A percentile compares a stretch with the other conserved stretches of the same genome.
Evolutionary conservation across 1,139 yeast species (phyloP).

Genomic region (Suhomyces coccinellae): DNA sequence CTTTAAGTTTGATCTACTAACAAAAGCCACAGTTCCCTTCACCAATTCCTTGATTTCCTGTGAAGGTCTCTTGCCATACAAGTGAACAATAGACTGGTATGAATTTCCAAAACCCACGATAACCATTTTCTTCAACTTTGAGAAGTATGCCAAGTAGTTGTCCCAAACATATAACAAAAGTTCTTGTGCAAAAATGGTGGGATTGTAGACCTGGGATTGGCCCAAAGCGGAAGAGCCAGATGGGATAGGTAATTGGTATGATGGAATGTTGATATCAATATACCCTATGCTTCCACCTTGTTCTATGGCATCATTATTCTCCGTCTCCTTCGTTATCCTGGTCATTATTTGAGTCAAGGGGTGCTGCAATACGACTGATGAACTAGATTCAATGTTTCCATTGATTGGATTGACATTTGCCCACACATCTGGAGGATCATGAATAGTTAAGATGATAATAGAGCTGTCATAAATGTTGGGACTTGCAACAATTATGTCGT

Average conservation of each 20-base stretch:
- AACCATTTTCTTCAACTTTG: slow-evolving; percentile 63
- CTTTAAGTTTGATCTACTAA: slow-evolving; percentile 64
- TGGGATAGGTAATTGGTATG: slow-evolving; percentile 36
- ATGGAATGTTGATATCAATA: slow-evolving; percentile 80
- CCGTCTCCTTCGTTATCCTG: slow-evolving; percentile 31
- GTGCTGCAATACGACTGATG: slow-evolving; percentile 61
- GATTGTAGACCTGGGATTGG: slow-evolving; percentile 47
- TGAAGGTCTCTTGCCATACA: slow-evolving; percentile 75
- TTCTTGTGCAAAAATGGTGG: slow-evolving; percentile 73
- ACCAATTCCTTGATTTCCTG: slow-evolving; percentile 59
- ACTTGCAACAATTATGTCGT: slow-evolving; percentile 75
- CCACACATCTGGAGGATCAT: slow-evolving; percentile 94
- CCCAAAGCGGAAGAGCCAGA: slow-evolving; percentile 12
- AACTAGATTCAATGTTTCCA: slow-evolving; percentile 73
- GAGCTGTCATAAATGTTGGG: slow-evolving; percentile 66
- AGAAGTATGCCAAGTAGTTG: slow-evolving; percentile 76
- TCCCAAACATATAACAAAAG: slow-evolving; percentile 84
- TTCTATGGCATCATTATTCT: slow-evolving; percentile 44
- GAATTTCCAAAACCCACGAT: slow-evolving; percentile 91
- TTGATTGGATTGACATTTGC: slow-evolving; percentile 78
- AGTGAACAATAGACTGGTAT: slow-evolving; percentile 81
- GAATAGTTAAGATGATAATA: slow-evolving; percentile 69
- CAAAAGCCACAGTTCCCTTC: slow-evolving; percentile 71
- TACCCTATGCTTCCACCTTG: slow-evolving; percentile 64
- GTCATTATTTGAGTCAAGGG: slow-evolving; percentile 43